Conservation (phyloP, 495 filamentous ascomycete species). For the Penicillium odoratum region DNA sequence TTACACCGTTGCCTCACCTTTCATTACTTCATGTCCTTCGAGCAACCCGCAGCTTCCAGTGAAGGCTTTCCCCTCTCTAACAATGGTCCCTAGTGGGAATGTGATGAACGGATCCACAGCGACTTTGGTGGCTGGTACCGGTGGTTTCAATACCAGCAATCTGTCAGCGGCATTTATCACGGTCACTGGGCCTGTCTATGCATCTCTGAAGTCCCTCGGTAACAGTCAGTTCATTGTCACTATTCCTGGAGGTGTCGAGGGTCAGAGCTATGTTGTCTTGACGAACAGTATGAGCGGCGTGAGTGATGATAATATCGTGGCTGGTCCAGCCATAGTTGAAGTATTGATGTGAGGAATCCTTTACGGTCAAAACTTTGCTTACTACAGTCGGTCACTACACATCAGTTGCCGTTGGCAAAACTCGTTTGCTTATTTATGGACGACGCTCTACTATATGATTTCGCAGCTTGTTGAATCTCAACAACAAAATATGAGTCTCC, state of each 20-base stretch:
- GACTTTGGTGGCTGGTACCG: constrained; percentile 13
- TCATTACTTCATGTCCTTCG: constrained; percentile 58
- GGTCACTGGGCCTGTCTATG: constrained; percentile 38
- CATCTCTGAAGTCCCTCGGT: constrained; percentile 19
- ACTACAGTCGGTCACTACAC: too few species aligned
- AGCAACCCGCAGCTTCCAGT: constrained; percentile 55
- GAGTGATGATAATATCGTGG: not conserved
- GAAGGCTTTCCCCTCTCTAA: constrained; percentile 54
- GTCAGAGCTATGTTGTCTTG: not conserved
- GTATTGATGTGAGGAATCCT: not conserved
- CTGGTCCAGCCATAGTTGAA: not conserved
- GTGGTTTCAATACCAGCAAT: not conserved
- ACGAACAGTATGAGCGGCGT: not conserved
- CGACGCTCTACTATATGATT: too few species aligned
- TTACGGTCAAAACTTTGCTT: too few species aligned
- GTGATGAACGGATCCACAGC: constrained; percentile 21
- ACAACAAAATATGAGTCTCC: too few species aligned
- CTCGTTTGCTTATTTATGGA: too few species aligned
- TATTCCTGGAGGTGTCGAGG: constrained; percentile 15
- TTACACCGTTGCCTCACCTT: constrained; percentile 58
- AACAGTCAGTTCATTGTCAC: constrained; percentile 33
- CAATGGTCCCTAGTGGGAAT: constrained; percentile 13
- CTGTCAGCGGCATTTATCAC: constrained; percentile 38
- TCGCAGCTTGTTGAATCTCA: too few species aligned
- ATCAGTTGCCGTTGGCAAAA: too few species aligned